phyloP scores from a whole-genome alignment of 352 stramenopile genomes.

The Thalassiosira exigua region DNA sequence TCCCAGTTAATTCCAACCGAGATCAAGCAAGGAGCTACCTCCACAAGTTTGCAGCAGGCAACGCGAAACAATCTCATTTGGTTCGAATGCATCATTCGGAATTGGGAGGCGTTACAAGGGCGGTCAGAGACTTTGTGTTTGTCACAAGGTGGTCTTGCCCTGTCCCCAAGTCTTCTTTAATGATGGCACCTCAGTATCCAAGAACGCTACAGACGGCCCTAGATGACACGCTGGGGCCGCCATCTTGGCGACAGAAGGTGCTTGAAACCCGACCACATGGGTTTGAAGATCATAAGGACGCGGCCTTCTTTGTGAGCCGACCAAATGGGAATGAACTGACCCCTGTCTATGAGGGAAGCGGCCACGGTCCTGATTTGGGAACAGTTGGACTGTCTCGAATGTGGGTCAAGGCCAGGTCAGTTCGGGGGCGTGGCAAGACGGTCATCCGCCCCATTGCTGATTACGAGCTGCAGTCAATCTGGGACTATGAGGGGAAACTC shows the following conservation, averaged over 20 bases:
- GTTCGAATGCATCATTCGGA: slow-evolving; percentile 4
- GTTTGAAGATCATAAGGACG: no score
- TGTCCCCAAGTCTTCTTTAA: slow-evolving; percentile 9
- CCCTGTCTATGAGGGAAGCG: background rate
- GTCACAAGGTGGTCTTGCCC: background rate
- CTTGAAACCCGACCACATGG: no score
- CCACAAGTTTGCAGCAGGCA: no score
- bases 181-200: slow-evolving; percentile 30
- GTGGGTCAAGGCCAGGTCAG: background rate
- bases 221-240: no score
- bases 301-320: no score
- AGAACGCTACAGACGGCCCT: no score
- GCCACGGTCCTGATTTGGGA: background rate
- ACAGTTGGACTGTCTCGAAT: background rate
- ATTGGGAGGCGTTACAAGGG: slow-evolving; percentile 38
- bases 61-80: no score
- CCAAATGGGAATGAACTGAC: no score
- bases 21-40: no score
- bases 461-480: slow-evolving; percentile 1
- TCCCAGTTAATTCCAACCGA: no score
- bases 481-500: slow-evolving; percentile 30
- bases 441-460: background rate
- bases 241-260: no score
- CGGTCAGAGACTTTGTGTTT: slow-evolving; percentile 11
- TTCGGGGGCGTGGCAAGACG: background rate